Conservation (phyloP, 108 stramenopile species). For the Skeletonema marinoi region DNA sequence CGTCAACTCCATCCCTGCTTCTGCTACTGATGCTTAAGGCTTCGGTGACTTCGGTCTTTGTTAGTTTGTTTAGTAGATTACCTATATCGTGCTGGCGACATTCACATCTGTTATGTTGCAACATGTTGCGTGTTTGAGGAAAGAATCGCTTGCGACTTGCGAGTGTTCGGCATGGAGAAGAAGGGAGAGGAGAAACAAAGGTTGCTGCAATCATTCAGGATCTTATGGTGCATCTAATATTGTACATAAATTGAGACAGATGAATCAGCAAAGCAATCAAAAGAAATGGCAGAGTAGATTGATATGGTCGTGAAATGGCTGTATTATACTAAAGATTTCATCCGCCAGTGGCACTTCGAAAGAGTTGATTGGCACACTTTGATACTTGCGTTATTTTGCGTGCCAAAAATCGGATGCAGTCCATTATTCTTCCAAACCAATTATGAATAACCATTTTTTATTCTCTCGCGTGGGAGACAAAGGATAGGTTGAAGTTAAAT, state of each 20-base stretch:
- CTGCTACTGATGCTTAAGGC: not conserved
- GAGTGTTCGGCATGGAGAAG: too few species aligned
- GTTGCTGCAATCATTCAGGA: too few species aligned
- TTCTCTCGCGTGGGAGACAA: not conserved
- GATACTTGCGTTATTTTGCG: not conserved
- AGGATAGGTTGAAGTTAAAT: not conserved
- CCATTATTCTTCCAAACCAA: not conserved
- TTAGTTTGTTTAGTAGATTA: too few species aligned
- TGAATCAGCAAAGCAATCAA: not conserved
- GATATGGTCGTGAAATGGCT: not conserved
- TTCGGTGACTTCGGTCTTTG: too few species aligned
- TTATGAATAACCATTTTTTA: not conserved
- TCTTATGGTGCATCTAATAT: too few species aligned
- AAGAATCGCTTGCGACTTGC: too few species aligned
- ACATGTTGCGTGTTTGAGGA: too few species aligned
- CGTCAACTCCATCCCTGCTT: conserved; percentile 63
- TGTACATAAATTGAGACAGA: too few species aligned
- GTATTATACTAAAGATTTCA: not conserved
- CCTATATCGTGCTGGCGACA: too few species aligned
- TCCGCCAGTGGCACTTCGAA: not conserved
- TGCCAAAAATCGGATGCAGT: not conserved
- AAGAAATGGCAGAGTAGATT: not conserved
- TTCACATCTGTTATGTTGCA: too few species aligned
- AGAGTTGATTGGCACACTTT: not conserved
- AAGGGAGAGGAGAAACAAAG: too few species aligned